Conservation (phyloP, 78 protist species). For the Andalucia godoyi region DNA sequence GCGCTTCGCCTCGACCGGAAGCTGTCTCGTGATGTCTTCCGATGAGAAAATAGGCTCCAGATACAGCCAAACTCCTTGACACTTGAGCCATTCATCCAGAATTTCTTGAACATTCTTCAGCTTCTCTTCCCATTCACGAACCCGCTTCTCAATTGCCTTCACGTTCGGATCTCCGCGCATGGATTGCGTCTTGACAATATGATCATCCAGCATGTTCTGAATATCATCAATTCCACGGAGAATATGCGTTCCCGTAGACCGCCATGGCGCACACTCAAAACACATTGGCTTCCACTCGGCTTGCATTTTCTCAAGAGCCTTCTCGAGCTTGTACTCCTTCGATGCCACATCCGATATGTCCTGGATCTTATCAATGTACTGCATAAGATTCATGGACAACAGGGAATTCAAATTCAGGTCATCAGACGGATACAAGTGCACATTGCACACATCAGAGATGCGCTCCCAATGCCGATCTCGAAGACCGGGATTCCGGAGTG, state of each 20-base stretch:
- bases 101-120: slow-evolving; percentile 22
- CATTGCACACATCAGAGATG: slow-evolving; percentile 16
- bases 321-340: slow-evolving; percentile 51
- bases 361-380: background rate
- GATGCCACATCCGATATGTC: slow-evolving; percentile 30
- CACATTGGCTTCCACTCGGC: slow-evolving; percentile 37
- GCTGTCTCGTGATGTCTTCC: slow-evolving; percentile 47
- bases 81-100: slow-evolving; percentile 54
- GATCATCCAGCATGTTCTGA: slow-evolving; percentile 54
- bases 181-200: slow-evolving; percentile 58
- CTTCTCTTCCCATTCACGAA: slow-evolving; percentile 24
- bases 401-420: slow-evolving; percentile 2
- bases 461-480: slow-evolving; percentile 71
- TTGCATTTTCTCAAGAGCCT: slow-evolving; percentile 47
- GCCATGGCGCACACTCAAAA: slow-evolving; percentile 20
- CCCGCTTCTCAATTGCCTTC: slow-evolving; percentile 1
- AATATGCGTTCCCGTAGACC: slow-evolving; percentile 40
- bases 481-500: slow-evolving; percentile 72
- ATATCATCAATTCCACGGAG: slow-evolving; percentile 46
- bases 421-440: background rate
- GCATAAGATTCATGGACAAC: background rate
- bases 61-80: slow-evolving; percentile 55
- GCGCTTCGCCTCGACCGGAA: slow-evolving; percentile 42
- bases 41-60: slow-evolving; percentile 61
- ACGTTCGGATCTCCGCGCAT: slow-evolving; percentile 47